phyloP scores from a whole-genome alignment of 352 stramenopile species.

The Detonula confervacea region DNA sequence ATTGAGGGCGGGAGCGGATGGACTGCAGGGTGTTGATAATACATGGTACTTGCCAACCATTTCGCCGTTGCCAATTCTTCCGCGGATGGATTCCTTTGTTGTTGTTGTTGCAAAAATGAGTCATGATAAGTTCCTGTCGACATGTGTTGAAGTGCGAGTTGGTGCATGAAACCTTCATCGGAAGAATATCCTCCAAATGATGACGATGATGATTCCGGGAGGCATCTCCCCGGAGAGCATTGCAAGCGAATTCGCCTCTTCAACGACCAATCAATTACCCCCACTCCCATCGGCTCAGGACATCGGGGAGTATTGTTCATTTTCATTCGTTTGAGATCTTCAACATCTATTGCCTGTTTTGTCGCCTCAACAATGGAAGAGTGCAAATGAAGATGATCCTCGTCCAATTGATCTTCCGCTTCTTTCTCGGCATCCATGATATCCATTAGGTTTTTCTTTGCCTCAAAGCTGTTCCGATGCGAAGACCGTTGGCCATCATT shows the following conservation, averaged over 20 bases:
- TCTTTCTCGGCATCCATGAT: conserved; percentile 11
- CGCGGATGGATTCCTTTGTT: conserved; percentile 10
- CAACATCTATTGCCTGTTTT: conserved; percentile 11
- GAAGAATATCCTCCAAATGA: background rate
- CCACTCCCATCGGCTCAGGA: conserved; percentile 28
- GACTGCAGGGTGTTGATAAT: conserved; percentile 58
- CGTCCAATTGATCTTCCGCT: too few species aligned
- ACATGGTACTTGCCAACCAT: conserved; percentile 52
- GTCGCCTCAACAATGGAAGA: conserved; percentile 38
- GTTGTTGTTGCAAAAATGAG: conserved; percentile 24
- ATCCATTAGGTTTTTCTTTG: conserved; percentile 18
- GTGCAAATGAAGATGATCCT: background rate
- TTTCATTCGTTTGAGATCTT: background rate
- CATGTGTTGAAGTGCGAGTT: conserved; percentile 38
- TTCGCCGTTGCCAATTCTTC: conserved; percentile 38
- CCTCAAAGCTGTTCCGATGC: background rate
- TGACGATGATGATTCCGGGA: conserved; percentile 35
- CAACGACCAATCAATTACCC: conserved; percentile 56
- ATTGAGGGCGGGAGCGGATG: conserved; percentile 41
- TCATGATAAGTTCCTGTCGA: too few species aligned
- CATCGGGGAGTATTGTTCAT: background rate
- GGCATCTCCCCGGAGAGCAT: conserved; percentile 32
- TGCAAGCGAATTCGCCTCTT: conserved; percentile 53
- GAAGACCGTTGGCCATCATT: background rate
- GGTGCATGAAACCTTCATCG: conserved; percentile 33